Percentiles rank a stretch among this genome's conserved stretches.
These are phyloP conservation scores for Thalassiosira allenii DNA, from an alignment of 352 stramenopile species.

Conservation along the genomic window DNA sequence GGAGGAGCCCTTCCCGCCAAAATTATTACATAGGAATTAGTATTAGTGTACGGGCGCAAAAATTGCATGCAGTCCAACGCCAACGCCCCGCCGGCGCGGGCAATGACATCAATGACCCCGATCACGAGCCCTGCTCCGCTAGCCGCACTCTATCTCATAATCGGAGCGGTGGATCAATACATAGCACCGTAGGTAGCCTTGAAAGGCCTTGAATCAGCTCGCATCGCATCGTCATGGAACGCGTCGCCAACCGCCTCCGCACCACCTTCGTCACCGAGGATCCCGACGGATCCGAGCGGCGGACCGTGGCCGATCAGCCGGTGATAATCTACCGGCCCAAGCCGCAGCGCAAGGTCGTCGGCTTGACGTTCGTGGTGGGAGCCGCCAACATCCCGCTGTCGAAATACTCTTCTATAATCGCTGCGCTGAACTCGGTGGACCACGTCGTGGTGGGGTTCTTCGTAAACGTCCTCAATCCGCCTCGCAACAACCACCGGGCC, in stretches of 20 bases:
- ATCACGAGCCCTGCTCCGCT: no score
- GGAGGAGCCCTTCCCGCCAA: no score
- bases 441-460: slow-evolving; percentile 57
- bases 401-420: slow-evolving; percentile 51
- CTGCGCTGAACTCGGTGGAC: slow-evolving; percentile 23
- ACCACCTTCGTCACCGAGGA: slow-evolving; percentile 38
- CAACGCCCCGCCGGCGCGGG: no score
- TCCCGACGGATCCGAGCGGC: slow-evolving; percentile 41
- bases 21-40: no score
- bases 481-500: slow-evolving; percentile 30
- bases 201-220: no score
- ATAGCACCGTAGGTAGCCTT: no score
- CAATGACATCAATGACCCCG: no score
- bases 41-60: no score
- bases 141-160: no score
- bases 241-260: slow-evolving; percentile 8
- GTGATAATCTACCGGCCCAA: slow-evolving; percentile 33
- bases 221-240: slow-evolving; percentile 21
- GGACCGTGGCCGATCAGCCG: slow-evolving; percentile 21
- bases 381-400: slow-evolving; percentile 50
- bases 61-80: no score
- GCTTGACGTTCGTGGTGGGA: slow-evolving; percentile 44
- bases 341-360: slow-evolving; percentile 2
- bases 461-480: slow-evolving; percentile 41
- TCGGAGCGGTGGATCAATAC: no score